Evolutionary conservation across 2,329 filamentous ascomycete genomes (phyloP).

Genomic region (Apiospora malaysiana): DNA sequence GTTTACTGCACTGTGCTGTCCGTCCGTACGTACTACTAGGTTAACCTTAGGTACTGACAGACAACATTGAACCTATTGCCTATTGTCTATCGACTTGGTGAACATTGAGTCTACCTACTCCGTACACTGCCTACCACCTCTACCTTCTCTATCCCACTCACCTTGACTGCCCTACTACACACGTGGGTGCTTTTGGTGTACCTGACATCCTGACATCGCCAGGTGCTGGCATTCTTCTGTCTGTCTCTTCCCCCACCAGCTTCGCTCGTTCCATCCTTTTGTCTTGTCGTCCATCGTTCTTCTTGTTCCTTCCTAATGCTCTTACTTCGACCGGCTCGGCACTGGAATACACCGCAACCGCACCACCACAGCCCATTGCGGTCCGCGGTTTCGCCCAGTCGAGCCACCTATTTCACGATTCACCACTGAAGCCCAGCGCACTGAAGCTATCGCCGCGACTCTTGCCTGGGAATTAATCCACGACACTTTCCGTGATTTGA

Average conservation of each 20-base stretch:
- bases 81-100: background rate
- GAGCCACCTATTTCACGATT: slow-evolving; percentile 11
- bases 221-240: slow-evolving; percentile 17
- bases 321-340: slow-evolving; percentile 17
- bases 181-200: slow-evolving; percentile 11
- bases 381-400: slow-evolving; percentile 18
- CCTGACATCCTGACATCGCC: slow-evolving; percentile 19
- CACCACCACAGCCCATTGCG: slow-evolving; percentile 14
- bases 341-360: slow-evolving; percentile 18
- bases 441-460: slow-evolving; percentile 11
- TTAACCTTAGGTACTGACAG: background rate
- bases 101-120: too few relatives aligned
- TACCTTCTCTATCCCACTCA: slow-evolving; percentile 19
- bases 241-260: slow-evolving; percentile 18
- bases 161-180: slow-evolving; percentile 11
- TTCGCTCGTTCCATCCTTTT: slow-evolving; percentile 17
- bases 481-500: background rate
- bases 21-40: too few relatives aligned
- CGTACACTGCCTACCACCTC: background rate
- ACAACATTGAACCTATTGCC: background rate
- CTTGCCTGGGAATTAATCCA: background rate
- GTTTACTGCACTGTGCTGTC: slow-evolving; percentile 13
- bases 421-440: slow-evolving; percentile 9
- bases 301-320: slow-evolving; percentile 16
- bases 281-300: slow-evolving; percentile 9